These are phyloP conservation scores for Antitrichia curtipendula DNA, from an alignment of 225 moss, liverwort and hornwort species.

Conservation along the genomic window DNA sequence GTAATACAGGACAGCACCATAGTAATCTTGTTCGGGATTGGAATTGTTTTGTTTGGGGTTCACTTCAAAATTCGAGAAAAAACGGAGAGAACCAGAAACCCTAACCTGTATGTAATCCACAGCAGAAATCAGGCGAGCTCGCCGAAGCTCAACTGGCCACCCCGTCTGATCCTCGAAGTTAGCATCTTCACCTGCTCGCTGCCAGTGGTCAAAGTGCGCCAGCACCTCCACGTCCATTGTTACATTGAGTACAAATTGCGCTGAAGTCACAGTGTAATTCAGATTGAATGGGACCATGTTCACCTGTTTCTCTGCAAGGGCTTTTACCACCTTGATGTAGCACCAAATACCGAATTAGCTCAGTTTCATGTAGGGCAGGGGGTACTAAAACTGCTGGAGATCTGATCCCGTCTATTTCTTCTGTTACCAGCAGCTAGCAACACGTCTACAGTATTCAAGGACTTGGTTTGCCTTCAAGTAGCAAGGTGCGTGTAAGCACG, in stretches of 20 bases:
- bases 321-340: constrained; percentile 30
- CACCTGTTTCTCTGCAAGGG: constrained; percentile 26
- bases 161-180: constrained; percentile 33
- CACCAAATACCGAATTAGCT: not conserved
- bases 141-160: constrained; percentile 52
- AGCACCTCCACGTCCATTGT: constrained; percentile 44
- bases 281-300: constrained; percentile 41
- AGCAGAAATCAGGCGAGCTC: constrained; percentile 54
- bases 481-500: not conserved
- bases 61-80: not conserved
- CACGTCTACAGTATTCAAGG: not conserved
- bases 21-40: not conserved
- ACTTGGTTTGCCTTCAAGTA: not conserved
- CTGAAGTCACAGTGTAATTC: constrained; percentile 40
- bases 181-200: constrained; percentile 36
- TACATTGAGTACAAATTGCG: constrained; percentile 23
- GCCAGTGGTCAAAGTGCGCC: constrained; percentile 70
- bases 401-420: not conserved
- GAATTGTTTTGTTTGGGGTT: not conserved
- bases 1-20: not conserved
- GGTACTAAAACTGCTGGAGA: not conserved
- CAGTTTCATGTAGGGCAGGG: not conserved
- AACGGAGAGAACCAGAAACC: not conserved
- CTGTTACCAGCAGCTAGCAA: not conserved
- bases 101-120: constrained; percentile 60